These are phyloP conservation scores for Coccomyxa sp. DNA, from an alignment of 139 green algal species.

Conservation along the genomic window DNA sequence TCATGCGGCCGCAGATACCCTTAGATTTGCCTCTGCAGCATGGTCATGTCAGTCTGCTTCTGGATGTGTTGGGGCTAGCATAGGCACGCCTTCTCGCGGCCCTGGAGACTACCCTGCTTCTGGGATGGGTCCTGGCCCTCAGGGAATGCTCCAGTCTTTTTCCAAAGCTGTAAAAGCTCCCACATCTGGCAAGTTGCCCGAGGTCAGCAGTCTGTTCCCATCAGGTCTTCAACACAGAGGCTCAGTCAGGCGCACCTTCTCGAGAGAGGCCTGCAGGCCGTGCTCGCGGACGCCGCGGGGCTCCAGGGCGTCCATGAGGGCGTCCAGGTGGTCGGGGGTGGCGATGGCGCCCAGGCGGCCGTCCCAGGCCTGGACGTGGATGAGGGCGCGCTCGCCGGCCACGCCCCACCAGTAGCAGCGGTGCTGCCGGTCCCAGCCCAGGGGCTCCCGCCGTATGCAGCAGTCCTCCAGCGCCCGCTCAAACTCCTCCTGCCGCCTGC, in stretches of 20 bases:
- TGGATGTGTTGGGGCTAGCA: no score
- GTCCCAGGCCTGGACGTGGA: slow-evolving; percentile 36
- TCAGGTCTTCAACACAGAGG: background rate
- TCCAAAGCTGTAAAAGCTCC: background rate
- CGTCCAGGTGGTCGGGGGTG: slow-evolving; percentile 27
- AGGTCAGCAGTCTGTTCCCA: background rate
- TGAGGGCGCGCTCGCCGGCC: slow-evolving; percentile 8
- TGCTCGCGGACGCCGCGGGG: slow-evolving; percentile 33
- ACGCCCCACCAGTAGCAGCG: slow-evolving; percentile 52
- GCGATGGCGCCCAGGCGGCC: slow-evolving; percentile 1
- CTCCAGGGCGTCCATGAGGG: slow-evolving; percentile 39
- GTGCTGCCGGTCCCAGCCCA: slow-evolving; percentile 39
- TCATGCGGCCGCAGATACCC: no score
- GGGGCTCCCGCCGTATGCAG: slow-evolving; percentile 20
- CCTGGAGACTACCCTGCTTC: no score
- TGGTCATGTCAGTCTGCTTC: no score
- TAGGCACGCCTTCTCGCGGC: no score
- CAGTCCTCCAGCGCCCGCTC: slow-evolving; percentile 34
- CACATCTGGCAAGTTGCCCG: background rate
- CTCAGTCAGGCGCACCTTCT: background rate
- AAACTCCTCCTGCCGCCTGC: slow-evolving; percentile 30
- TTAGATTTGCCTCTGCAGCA: no score
- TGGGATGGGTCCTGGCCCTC: background rate
- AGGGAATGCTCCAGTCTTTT: background rate
- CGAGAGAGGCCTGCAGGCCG: slow-evolving; percentile 22